Evolutionary conservation across 805 yeast genomes (phyloP), one percentile per base, ranked within the genome.

Genomic region (Limtongozyma cylindracea): DNA sequence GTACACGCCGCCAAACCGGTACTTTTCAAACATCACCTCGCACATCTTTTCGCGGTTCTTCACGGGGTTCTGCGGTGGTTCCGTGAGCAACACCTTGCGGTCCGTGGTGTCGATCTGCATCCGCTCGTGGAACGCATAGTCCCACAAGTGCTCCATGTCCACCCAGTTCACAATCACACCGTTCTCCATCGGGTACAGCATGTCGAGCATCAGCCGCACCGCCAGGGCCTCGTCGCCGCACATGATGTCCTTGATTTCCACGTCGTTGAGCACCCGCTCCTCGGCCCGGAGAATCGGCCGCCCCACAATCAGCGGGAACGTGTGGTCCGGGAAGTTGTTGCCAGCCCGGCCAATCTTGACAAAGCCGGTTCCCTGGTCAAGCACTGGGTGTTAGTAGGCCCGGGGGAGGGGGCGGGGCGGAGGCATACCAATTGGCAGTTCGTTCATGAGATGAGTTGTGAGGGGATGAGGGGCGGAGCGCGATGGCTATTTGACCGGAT

Each of bases 311-410:
- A 95, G 80, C 9, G 96, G 98, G 47, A 82, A 88, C 10, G 94
- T 82, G 50, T 68, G 68, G 45, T 88, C 96, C 14, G 98, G 98
- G 57, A 82, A 82, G 50, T 88, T 88, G 33, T 80, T 73, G 16
- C 96, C 95, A 17, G 91, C 94, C 38, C 93, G 65, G 27, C 98
- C 98, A 33, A 84, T 77, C 45, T 82, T 84, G 24, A 84, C 95
- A 43, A 88, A 88, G 26, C 98, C 98, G 22, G 98, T 88, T 53
- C 98, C 98, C 54, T 88, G 96, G 53, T 88, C 98, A 34, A 88
- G 76, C 35, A 88, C 98, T 61, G 23, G 16, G 18, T 31, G 33
- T 34, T 31, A 31, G 6, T 6, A 17, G 10, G n/a, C n/a, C 9
- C 8, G 9, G 17, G 17, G 8, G 9, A 9, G 8, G 7, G 8